Conservation (phyloP, 2,329 filamentous ascomycete genomes). For the Chaetomiaceae sp. region DNA sequence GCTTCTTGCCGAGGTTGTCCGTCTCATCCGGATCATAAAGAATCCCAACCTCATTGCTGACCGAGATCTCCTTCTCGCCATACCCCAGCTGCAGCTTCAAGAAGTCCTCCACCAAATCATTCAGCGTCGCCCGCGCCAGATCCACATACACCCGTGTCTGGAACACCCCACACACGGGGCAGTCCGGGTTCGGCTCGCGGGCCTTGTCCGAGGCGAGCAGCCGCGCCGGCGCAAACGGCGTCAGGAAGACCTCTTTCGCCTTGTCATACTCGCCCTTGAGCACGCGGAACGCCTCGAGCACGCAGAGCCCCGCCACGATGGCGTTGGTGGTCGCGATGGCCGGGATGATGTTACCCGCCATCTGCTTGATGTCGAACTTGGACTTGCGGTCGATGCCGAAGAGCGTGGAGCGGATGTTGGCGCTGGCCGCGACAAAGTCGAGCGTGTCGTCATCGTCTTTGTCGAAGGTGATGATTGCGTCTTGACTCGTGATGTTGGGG, state of each 20-base stretch:
- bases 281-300: slow-evolving; percentile 88
- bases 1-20: slow-evolving; percentile 74
- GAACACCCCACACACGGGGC: slow-evolving; percentile 73
- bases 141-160: slow-evolving; percentile 64
- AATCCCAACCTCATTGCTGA: slow-evolving; percentile 68
- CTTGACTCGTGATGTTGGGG: slow-evolving; percentile 40
- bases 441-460: slow-evolving; percentile 95
- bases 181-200: slow-evolving; percentile 68
- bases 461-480: slow-evolving; percentile 76
- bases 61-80: slow-evolving; percentile 67
- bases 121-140: slow-evolving; percentile 63
- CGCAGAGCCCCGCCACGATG: slow-evolving; percentile 87
- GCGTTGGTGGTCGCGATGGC: slow-evolving; percentile 98
- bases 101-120: slow-evolving; percentile 71
- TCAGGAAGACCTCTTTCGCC: slow-evolving; percentile 80
- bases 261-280: slow-evolving; percentile 64
- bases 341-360: slow-evolving; percentile 98
- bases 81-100: slow-evolving; percentile 68
- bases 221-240: slow-evolving; percentile 55
- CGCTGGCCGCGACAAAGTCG: slow-evolving; percentile 86
- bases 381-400: slow-evolving; percentile 86
- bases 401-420: slow-evolving; percentile 81
- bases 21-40: slow-evolving; percentile 87
- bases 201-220: slow-evolving; percentile 53
- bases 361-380: slow-evolving; percentile 96